phyloP scores from a whole-genome alignment of 2,329 filamentous ascomycete genomes.

The Sporothrix humicola region DNA sequence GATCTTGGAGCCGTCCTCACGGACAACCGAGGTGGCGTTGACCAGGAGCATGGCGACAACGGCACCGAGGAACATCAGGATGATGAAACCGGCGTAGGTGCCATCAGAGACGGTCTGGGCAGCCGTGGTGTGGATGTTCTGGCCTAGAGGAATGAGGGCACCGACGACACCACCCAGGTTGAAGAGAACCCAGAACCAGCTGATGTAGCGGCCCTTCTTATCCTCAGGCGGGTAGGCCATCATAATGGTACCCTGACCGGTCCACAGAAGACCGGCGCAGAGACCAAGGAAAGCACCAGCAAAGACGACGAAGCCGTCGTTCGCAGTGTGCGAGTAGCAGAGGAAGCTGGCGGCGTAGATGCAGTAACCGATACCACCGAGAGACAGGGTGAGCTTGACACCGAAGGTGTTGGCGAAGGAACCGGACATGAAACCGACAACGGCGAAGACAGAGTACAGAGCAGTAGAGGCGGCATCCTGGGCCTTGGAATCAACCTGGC shows the following conservation, averaged over 20 bases:
- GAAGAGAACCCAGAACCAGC: slow-evolving; percentile 94
- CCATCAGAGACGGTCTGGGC: slow-evolving; percentile 39
- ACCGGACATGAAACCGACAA: slow-evolving; percentile 72
- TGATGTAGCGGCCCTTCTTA: slow-evolving; percentile 86
- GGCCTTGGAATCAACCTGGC: slow-evolving; percentile 39
- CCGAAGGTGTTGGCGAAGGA: slow-evolving; percentile 80
- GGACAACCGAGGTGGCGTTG: slow-evolving; percentile 74
- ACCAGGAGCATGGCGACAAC: slow-evolving; percentile 71
- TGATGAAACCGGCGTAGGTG: slow-evolving; percentile 41
- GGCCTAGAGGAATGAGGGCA: slow-evolving; percentile 73
- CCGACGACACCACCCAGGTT: slow-evolving; percentile 90
- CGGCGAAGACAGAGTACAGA: slow-evolving; percentile 58
- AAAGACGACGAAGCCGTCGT: slow-evolving; percentile 75
- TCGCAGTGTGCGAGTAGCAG: slow-evolving; percentile 70
- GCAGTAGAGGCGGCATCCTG: slow-evolving; percentile 49
- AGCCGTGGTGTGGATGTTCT: slow-evolving; percentile 62
- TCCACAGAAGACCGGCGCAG: slow-evolving; percentile 81
- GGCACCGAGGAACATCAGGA: slow-evolving; percentile 50
- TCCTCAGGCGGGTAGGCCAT: slow-evolving; percentile 85
- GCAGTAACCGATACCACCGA: slow-evolving; percentile 78
- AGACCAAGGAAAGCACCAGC: slow-evolving; percentile 77
- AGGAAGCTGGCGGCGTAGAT: slow-evolving; percentile 75
- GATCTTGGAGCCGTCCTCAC: slow-evolving; percentile 77
- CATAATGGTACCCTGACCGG: slow-evolving; percentile 83
- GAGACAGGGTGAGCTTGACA: slow-evolving; percentile 68